A percentile compares a stretch with the other conserved stretches of the same genome.
These are phyloP conservation scores for Avicennia marina DNA, from an alignment of 257 asterid species.

Conservation along the genomic window DNA sequence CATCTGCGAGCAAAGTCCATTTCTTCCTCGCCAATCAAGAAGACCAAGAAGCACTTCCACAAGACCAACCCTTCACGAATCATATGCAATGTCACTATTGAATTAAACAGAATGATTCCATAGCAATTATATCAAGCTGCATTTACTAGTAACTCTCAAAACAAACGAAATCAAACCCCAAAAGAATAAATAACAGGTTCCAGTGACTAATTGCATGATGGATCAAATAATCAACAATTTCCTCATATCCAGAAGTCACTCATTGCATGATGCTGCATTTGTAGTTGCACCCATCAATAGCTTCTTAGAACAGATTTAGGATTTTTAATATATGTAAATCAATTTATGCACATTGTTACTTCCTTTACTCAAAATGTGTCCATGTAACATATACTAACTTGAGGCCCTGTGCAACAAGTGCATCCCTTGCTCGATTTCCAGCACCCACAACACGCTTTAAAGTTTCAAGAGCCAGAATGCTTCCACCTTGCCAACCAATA, in stretches of 20 bases:
- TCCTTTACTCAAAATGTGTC: not conserved
- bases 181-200: not conserved
- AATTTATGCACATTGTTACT: not conserved
- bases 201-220: slow-evolving; percentile 1
- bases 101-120: slow-evolving; percentile 4
- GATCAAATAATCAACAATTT: not conserved
- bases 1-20: slow-evolving; percentile 79
- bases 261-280: not conserved
- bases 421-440: slow-evolving; percentile 97
- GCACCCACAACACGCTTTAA: slow-evolving; percentile 94
- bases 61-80: slow-evolving; percentile 81
- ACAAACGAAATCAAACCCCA: slow-evolving; percentile 6
- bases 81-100: slow-evolving; percentile 11
- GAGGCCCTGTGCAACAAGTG: slow-evolving; percentile 97
- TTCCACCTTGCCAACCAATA: slow-evolving; percentile 99
- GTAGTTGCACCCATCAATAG: slow-evolving; percentile 2
- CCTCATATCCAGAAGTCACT: not conserved
- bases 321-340: not conserved
- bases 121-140: slow-evolving; percentile 8
- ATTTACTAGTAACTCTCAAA: slow-evolving; percentile 4
- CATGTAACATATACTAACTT: slow-evolving; percentile 45
- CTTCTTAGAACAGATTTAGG: not conserved
- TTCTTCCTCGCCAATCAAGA: slow-evolving; percentile 98
- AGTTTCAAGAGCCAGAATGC: slow-evolving; percentile 98
- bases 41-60: slow-evolving; percentile 97